Evolutionary conservation across 805 yeast species (phyloP), one percentile per base, ranked within the genome.

Genomic region (Cyberlindnera bimundalis): DNA sequence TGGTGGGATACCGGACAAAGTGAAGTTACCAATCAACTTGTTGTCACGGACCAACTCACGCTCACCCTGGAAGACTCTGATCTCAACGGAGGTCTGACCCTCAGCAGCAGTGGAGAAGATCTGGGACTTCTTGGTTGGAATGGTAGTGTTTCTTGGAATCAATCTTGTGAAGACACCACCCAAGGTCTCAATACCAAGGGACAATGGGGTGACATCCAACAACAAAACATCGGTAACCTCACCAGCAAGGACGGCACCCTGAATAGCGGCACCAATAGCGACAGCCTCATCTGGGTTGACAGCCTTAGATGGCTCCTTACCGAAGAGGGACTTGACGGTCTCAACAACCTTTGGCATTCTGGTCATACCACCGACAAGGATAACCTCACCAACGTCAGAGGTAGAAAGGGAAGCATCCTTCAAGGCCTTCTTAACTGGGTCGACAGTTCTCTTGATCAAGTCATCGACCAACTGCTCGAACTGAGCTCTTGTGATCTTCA

Each of bases 221-320:
- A 84, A 67, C 44, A 84, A 76, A 42, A 84, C 91, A 60, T 84
- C 85, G 61, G 79, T 81, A 45, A 84, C 82, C 62, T 84, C 88
- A 55, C 95, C 95, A 17, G 90, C 82, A 46, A 84, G 68, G 39
- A 84, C 81, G 51, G 89, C 93, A 61, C 91, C 95, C 67, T 84
- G 95, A 54, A 84, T 83, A 40, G 93, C 91, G 29, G 95, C 95
- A 61, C 95, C 95, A 54, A 84, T 67, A 47, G 93, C 93, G 42
- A 84, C 93, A 25, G 93, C 90, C 66, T 84, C 95, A 62, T 85
- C 95, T 31, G 95, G 95, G 64, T 85, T 85, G 16, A 85, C 89
- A 34, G 79, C 76, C 46, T 81, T 78, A 43, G 82, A 82, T 35
- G 91, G 90, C 54, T 73, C 73, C 59, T 74, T 80, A 35, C 72